Percentiles rank a stretch among this genome's conserved stretches.
Evolutionary conservation across 1,139 yeast genomes (phyloP).

Genomic region (Kodamaea plutei): DNA sequence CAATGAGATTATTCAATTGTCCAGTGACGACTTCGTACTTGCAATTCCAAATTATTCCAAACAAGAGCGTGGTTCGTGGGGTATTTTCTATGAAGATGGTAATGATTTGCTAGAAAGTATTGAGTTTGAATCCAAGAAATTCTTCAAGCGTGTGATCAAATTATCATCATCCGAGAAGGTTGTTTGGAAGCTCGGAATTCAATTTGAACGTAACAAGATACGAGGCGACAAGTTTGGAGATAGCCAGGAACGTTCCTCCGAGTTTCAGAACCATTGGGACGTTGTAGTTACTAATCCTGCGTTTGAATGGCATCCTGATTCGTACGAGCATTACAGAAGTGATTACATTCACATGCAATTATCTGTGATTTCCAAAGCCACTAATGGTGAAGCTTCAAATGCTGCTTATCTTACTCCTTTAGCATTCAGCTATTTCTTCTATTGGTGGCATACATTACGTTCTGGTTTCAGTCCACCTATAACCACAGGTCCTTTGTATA

Average conservation of each 20-base stretch:
- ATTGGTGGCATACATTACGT: conserved; percentile 82
- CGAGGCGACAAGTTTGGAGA: conserved; percentile 21
- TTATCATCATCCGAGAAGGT: conserved; percentile 39
- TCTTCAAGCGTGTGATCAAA: conserved; percentile 35
- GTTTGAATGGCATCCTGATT: conserved; percentile 42
- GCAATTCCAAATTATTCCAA: conserved; percentile 57
- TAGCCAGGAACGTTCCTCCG: conserved; percentile 28
- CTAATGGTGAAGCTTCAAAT: conserved; percentile 48
- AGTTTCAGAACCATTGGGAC: conserved; percentile 43
- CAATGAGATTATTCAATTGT: conserved; percentile 56
- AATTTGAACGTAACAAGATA: conserved; percentile 36
- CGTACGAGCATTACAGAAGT: conserved; percentile 38
- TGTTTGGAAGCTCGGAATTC: conserved; percentile 39
- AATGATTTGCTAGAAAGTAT: background rate
- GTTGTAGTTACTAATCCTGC: conserved; percentile 39
- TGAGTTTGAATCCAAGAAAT: conserved; percentile 30
- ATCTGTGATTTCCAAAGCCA: conserved; percentile 34
- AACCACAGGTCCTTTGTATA: conserved; percentile 65
- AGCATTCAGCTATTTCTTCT: conserved; percentile 61
- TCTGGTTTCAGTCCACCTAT: conserved; percentile 72
- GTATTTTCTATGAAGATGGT: conserved; percentile 26
- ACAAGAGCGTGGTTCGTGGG: conserved; percentile 33
- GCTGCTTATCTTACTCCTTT: conserved; percentile 74
- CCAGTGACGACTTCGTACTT: conserved; percentile 63
- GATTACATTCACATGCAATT: conserved; percentile 42